Percentiles rank a stretch among this genome's conserved stretches.
Evolutionary conservation across 2,329 filamentous ascomycete genomes (phyloP).

Genomic region (Phialophora verrucosa): DNA sequence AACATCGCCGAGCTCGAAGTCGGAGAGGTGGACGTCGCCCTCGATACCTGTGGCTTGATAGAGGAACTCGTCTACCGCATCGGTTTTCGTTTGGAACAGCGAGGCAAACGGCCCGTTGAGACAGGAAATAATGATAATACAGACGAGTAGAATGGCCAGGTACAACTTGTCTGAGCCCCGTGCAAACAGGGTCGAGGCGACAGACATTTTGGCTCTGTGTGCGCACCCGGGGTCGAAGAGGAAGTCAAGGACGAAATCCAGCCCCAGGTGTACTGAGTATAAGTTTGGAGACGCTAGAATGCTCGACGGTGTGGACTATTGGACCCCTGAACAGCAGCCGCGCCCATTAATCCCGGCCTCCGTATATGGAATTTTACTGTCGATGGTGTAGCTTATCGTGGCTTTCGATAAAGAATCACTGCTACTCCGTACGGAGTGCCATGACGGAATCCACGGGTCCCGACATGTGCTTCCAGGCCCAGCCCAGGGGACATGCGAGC

Average conservation of each 20-base stretch:
- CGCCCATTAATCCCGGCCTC: background rate
- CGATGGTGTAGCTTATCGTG: background rate
- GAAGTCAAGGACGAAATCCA: background rate
- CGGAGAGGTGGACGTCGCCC: background rate
- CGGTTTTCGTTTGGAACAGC: conserved; percentile 6
- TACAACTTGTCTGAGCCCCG: conserved; percentile 15
- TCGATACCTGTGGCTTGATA: background rate
- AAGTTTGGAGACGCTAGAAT: background rate
- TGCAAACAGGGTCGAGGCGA: conserved; percentile 9
- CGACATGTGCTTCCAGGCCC: background rate
- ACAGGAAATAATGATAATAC: conserved; percentile 7
- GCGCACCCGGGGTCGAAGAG: background rate
- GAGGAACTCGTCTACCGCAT: conserved; percentile 6
- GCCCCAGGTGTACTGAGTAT: background rate
- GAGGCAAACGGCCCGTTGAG: conserved; percentile 12
- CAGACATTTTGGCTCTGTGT: conserved; percentile 9
- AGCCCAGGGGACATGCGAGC: background rate
- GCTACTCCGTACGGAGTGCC: no score
- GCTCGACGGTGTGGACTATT: background rate
- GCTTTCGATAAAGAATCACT: background rate
- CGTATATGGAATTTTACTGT: background rate
- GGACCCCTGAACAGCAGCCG: background rate
- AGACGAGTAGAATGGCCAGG: conserved; percentile 15
- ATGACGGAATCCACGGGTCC: background rate
- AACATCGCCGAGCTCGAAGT: conserved; percentile 10